These are phyloP conservation scores for Suillus alpinus DNA, from an alignment of 768 basidiomycete genomes.

Conservation along the genomic window DNA sequence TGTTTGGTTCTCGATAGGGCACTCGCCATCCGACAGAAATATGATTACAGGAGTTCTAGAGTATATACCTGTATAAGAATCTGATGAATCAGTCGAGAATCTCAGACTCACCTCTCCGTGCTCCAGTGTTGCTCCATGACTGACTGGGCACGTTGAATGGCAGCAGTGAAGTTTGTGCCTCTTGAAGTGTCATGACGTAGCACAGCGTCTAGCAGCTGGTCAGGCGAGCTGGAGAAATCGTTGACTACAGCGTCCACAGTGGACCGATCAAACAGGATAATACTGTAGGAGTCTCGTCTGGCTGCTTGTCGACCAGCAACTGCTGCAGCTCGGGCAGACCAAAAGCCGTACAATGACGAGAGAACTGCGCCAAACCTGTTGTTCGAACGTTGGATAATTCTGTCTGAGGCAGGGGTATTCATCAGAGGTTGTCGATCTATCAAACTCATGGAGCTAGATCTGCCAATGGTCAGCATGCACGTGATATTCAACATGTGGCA, in stretches of 20 bases:
- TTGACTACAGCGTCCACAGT: slow-evolving; percentile 33
- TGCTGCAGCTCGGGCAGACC: slow-evolving; percentile 48
- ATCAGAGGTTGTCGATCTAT: slow-evolving; percentile 43
- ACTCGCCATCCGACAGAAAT: slow-evolving; percentile 56
- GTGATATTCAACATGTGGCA: not conserved
- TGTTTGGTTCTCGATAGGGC: slow-evolving; percentile 32
- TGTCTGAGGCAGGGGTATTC: slow-evolving; percentile 39
- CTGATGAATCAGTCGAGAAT: not conserved
- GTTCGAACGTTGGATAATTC: slow-evolving; percentile 35
- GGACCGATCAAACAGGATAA: slow-evolving; percentile 42
- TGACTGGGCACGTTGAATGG: slow-evolving; percentile 33
- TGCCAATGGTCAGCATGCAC: slow-evolving; percentile 15
- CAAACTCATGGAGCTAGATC: slow-evolving; percentile 49
- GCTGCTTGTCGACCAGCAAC: slow-evolving; percentile 23
- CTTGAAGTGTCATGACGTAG: slow-evolving; percentile 29
- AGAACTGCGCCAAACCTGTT: slow-evolving; percentile 60
- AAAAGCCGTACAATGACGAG: slow-evolving; percentile 53
- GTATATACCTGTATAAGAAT: slow-evolving; percentile 21
- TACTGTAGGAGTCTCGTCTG: slow-evolving; percentile 54
- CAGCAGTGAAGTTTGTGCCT: slow-evolving; percentile 44
- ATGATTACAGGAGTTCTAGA: slow-evolving; percentile 38
- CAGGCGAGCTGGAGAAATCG: slow-evolving; percentile 45
- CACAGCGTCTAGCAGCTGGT: slow-evolving; percentile 40
- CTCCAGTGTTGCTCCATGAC: slow-evolving; percentile 49
- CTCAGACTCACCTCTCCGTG: slow-evolving; percentile 39